A percentile compares a stretch with the other conserved stretches of the same genome.
phyloP scores from a whole-genome alignment of 1,284 basidiomycete genomes.

The Anthracocystis walkeri region DNA sequence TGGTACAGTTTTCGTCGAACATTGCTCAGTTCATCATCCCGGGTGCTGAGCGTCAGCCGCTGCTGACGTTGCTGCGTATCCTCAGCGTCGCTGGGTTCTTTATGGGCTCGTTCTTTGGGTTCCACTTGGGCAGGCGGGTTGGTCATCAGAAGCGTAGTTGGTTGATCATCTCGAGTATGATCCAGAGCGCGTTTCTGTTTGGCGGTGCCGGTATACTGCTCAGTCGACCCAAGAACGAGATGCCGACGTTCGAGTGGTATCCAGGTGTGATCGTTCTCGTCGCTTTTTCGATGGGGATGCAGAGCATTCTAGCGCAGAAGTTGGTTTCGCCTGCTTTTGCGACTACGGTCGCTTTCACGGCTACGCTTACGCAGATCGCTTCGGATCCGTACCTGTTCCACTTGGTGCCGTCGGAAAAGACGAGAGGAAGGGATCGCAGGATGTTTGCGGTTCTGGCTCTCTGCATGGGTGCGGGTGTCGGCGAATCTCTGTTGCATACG shows the following conservation, averaged over 20 bases:
- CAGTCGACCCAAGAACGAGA: conserved; percentile 47
- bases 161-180: conserved; percentile 44
- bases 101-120: conserved; percentile 51
- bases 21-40: conserved; percentile 63
- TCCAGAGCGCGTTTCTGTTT: conserved; percentile 56
- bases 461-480: conserved; percentile 57
- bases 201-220: conserved; percentile 57
- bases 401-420: conserved; percentile 44
- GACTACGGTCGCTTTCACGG: conserved; percentile 63
- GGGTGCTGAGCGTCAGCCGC: conserved; percentile 33
- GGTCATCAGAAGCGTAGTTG: conserved; percentile 55
- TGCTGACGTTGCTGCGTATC: conserved; percentile 54
- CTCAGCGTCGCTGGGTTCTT: conserved; percentile 56
- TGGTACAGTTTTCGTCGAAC: conserved; percentile 63
- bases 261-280: conserved; percentile 52
- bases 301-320: conserved; percentile 60
- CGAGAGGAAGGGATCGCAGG: conserved; percentile 50
- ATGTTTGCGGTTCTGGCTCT: conserved; percentile 52
- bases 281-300: conserved; percentile 59
- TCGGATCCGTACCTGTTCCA: conserved; percentile 62
- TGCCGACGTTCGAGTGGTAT: conserved; percentile 54
- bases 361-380: conserved; percentile 62
- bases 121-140: conserved; percentile 29
- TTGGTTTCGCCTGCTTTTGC: conserved; percentile 60
- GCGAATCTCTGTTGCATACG: conserved; percentile 56